A percentile compares a stretch with the other conserved stretches of the same genome.
Conservation (phyloP, 2,329 filamentous ascomycete species). For the Fusarium haematococcum region DNA sequence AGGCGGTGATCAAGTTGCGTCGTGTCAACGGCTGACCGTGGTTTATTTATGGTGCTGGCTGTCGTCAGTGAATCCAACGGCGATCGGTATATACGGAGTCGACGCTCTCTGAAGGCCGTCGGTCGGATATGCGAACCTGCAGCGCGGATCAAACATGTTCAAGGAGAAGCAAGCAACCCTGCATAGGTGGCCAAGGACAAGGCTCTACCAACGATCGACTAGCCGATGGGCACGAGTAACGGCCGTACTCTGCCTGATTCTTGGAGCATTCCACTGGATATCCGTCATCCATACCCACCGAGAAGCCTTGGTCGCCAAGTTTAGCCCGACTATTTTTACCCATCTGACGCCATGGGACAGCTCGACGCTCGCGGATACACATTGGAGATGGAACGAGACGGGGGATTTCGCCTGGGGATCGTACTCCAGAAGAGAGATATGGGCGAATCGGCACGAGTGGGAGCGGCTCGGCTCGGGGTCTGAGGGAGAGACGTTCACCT, state of each 20-base stretch:
- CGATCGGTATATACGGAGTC: not conserved
- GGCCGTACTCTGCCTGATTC: conserved; percentile 3
- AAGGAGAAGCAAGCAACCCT: conserved; percentile 1
- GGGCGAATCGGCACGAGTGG: conserved; percentile 42
- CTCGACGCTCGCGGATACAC: not conserved
- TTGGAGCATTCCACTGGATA: conserved; percentile 20
- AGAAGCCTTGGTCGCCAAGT: conserved; percentile 34
- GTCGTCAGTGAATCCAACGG: not conserved
- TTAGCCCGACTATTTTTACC: conserved; percentile 34
- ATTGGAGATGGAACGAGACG: conserved; percentile 26
- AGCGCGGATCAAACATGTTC: not conserved
- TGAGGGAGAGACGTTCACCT: conserved; percentile 47
- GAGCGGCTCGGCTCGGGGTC: conserved; percentile 44
- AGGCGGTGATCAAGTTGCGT: not conserved
- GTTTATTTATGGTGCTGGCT: not conserved
- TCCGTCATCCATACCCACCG: conserved; percentile 10
- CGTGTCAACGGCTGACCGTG: not conserved
- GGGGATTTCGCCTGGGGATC: not conserved
- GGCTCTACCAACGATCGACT: conserved; percentile 5
- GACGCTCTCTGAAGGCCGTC: not conserved
- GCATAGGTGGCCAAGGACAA: conserved; percentile 7
- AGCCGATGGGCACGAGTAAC: conserved; percentile 5
- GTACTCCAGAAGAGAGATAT: conserved; percentile 30
- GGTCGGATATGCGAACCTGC: not conserved
- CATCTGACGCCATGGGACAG: conserved; percentile 12